These are phyloP conservation scores for Leucocoprinus sp. DNA, from an alignment of 768 basidiomycete species.

Conservation along the genomic window DNA sequence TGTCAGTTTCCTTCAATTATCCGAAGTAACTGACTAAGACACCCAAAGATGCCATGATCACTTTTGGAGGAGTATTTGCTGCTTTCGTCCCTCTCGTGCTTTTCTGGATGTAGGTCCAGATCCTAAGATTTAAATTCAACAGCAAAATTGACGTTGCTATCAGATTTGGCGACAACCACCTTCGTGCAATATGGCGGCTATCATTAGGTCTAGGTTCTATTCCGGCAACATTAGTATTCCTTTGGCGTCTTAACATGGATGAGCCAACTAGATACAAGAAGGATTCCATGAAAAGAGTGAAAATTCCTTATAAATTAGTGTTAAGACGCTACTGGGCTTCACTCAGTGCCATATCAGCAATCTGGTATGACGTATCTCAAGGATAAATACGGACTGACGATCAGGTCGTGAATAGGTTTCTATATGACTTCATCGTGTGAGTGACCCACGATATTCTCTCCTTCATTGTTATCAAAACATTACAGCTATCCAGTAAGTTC, in stretches of 20 bases:
- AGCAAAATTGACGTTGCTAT: too few relatives aligned
- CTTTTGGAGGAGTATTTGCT: constrained; percentile 69
- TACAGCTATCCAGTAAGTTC: constrained; percentile 53
- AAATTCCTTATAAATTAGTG: constrained; percentile 70
- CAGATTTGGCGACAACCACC: constrained; percentile 71
- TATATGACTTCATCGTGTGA: constrained; percentile 75
- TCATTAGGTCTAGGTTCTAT: constrained; percentile 79
- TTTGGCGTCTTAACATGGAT: constrained; percentile 82
- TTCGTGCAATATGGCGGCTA: constrained; percentile 81
- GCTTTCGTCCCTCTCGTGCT: constrained; percentile 80
- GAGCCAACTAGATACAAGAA: constrained; percentile 69
- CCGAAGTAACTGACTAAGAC: background rate
- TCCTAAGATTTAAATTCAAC: background rate
- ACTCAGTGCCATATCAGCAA: constrained; percentile 62
- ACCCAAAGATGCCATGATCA: constrained; percentile 70
- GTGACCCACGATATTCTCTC: too few relatives aligned
- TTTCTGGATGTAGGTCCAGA: constrained; percentile 69
- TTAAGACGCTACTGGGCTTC: constrained; percentile 72
- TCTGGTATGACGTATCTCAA: constrained; percentile 43
- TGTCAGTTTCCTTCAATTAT: constrained; percentile 38
- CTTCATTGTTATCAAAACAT: background rate
- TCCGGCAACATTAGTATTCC: constrained; percentile 69
- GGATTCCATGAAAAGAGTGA: constrained; percentile 69
- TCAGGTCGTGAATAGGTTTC: constrained; percentile 38
- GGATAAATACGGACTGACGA: background rate